Conservation (phyloP, 23 red algal species). For the Agarophyton chilense region DNA sequence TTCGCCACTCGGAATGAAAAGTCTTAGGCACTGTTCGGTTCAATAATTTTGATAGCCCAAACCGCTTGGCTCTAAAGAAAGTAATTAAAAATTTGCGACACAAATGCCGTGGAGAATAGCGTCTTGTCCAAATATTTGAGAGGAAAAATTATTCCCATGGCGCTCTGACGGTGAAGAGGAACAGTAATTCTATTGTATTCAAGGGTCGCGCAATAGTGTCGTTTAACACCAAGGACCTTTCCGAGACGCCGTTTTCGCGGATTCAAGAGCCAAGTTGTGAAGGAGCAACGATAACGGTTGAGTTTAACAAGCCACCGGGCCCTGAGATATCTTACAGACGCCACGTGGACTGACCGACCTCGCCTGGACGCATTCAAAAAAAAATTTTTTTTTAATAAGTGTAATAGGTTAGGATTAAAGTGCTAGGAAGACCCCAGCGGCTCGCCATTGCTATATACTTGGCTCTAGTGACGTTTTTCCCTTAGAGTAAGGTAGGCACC, state of each 20-base stretch:
- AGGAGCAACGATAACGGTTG: no score
- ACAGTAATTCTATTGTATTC: not conserved
- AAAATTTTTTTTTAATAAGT: no score
- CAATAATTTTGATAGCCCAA: not conserved
- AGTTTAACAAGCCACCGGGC: no score
- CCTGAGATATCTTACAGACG: no score
- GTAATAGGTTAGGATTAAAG: no score
- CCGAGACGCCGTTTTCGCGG: not conserved
- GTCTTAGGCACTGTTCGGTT: conserved; percentile 11
- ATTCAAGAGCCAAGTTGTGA: not conserved
- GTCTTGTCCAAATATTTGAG: not conserved
- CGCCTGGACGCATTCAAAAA: no score
- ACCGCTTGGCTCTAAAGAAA: not conserved
- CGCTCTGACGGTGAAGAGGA: no score
- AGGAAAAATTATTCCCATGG: not conserved
- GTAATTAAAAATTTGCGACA: not conserved
- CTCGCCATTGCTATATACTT: no score
- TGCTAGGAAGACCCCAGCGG: no score
- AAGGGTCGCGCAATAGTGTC: not conserved
- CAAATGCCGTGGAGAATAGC: not conserved
- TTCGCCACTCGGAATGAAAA: not conserved
- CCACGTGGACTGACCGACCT: no score
- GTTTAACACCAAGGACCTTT: conserved; percentile 12
- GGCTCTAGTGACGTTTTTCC: no score
- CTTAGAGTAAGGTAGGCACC: no score